Conservation (phyloP, 163 green algal species). For the Prototheca wickerhamii region DNA sequence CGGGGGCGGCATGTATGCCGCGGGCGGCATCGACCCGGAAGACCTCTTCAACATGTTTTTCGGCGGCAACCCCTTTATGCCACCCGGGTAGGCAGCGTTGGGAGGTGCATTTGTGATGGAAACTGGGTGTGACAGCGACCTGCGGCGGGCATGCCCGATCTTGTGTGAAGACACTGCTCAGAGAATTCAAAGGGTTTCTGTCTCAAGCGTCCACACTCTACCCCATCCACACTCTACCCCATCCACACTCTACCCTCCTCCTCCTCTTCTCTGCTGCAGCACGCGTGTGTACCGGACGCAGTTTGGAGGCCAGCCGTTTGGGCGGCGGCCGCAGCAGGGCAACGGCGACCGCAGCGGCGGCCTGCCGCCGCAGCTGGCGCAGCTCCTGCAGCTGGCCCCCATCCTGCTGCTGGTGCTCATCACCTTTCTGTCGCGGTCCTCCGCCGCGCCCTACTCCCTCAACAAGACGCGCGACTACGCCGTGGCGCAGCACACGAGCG, state of each 20-base stretch:
- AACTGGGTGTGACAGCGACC: background rate
- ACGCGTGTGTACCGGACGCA: background rate
- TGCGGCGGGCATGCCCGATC: background rate
- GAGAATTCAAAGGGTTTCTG: no score
- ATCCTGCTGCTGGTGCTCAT: constrained; percentile 30
- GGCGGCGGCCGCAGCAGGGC: constrained; percentile 5
- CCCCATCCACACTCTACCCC: background rate
- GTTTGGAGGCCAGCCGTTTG: background rate
- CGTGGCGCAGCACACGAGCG: constrained; percentile 1
- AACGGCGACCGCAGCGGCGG: background rate
- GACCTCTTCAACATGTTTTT: constrained; percentile 41
- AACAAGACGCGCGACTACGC: constrained; percentile 15
- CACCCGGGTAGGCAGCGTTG: background rate
- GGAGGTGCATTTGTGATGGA: background rate
- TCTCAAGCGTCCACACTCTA: background rate
- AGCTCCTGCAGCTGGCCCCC: constrained; percentile 15
- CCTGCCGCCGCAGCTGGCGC: constrained; percentile 10
- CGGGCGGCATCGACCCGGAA: constrained; percentile 23
- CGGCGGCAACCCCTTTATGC: constrained; percentile 36
- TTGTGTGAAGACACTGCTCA: background rate
- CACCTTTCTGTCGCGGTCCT: constrained; percentile 15
- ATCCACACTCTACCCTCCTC: background rate
- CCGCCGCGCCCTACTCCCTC: constrained; percentile 21
- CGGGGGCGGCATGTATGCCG: constrained; percentile 14
- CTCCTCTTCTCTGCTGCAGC: background rate